These are phyloP conservation scores for Volvariella volvacea DNA, from an alignment of 1,284 basidiomycete genomes.

Conservation along the genomic window DNA sequence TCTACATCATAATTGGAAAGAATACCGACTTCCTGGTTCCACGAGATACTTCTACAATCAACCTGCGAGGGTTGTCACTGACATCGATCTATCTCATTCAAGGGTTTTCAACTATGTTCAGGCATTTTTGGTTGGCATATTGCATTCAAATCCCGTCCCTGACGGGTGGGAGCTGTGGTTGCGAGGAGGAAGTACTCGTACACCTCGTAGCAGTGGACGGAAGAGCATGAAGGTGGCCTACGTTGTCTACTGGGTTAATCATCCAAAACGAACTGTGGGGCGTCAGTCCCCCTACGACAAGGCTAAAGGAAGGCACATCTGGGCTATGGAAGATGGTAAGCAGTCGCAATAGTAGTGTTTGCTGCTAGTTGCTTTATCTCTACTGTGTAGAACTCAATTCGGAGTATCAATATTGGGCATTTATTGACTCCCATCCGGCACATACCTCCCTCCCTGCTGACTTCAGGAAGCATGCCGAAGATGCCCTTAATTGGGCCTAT, in stretches of 20 bases:
- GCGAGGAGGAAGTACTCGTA: slow-evolving; percentile 19
- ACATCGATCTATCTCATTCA: slow-evolving; percentile 51
- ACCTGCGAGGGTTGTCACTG: slow-evolving; percentile 50
- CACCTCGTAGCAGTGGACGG: slow-evolving; percentile 27
- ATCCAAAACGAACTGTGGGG: slow-evolving; percentile 46
- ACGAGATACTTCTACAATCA: slow-evolving; percentile 61
- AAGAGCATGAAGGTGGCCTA: slow-evolving; percentile 19
- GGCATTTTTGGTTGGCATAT: slow-evolving; percentile 28
- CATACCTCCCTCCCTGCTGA: slow-evolving; percentile 46
- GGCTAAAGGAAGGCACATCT: slow-evolving; percentile 18
- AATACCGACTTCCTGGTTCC: slow-evolving; percentile 62
- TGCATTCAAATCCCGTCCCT: slow-evolving; percentile 14
- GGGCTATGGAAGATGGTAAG: slow-evolving; percentile 56
- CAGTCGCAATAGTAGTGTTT: slow-evolving; percentile 11
- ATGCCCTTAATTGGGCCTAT: slow-evolving; percentile 69
- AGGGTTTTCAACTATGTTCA: slow-evolving; percentile 41
- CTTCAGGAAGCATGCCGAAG: slow-evolving; percentile 57
- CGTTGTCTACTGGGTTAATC: slow-evolving; percentile 57
- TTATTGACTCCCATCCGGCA: slow-evolving; percentile 67
- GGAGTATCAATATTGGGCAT: slow-evolving; percentile 72
- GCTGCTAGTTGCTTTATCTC: slow-evolving; percentile 4
- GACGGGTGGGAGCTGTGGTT: slow-evolving; percentile 45
- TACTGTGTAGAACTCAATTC: slow-evolving; percentile 49
- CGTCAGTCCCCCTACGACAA: slow-evolving; percentile 33
- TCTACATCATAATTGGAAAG: slow-evolving; percentile 48